These are phyloP conservation scores for Stagonosporopsis tanaceti DNA, from an alignment of 2,329 filamentous ascomycete species.

Conservation along the genomic window DNA sequence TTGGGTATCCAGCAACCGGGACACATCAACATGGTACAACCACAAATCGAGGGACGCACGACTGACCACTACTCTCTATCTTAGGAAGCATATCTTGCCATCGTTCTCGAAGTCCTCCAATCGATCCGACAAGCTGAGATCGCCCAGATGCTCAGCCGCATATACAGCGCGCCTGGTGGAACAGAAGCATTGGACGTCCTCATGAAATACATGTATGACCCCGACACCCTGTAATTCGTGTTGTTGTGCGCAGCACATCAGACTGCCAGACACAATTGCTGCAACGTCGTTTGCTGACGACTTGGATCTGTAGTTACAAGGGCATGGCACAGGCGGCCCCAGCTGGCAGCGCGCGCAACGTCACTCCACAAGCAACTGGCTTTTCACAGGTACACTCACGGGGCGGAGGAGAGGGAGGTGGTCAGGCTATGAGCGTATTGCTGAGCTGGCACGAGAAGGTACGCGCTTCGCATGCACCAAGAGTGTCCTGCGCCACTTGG, in stretches of 20 bases:
- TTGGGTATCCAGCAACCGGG: slow-evolving; percentile 37
- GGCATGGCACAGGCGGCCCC: slow-evolving; percentile 70
- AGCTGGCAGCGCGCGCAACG: slow-evolving; percentile 46
- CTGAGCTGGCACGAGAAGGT: slow-evolving; percentile 98
- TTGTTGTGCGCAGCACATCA: not conserved
- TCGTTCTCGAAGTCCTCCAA: slow-evolving; percentile 91
- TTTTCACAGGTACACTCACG: slow-evolving; percentile 80
- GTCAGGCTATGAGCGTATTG: slow-evolving; percentile 93
- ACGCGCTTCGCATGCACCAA: slow-evolving; percentile 16
- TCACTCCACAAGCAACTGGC: slow-evolving; percentile 81
- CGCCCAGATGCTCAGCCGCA: slow-evolving; percentile 82
- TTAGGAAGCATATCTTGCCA: slow-evolving; percentile 85
- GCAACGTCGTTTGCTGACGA: not conserved
- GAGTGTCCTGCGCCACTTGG: not conserved
- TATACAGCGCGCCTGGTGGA: slow-evolving; percentile 81
- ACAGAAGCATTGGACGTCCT: slow-evolving; percentile 87
- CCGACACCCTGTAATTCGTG: not conserved
- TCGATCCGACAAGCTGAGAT: slow-evolving; percentile 97
- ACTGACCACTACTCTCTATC: slow-evolving; percentile 38
- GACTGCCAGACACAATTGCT: not conserved
- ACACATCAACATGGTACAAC: slow-evolving; percentile 28
- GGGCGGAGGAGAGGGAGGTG: slow-evolving; percentile 72
- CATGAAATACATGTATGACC: slow-evolving; percentile 93
- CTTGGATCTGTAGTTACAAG: slow-evolving; percentile 73
- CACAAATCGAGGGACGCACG: slow-evolving; percentile 26